Evolutionary conservation across 495 filamentous ascomycete species (phyloP), one percentile per base, ranked within the genome.

Genomic region (Talaromyces borbonicus): DNA sequence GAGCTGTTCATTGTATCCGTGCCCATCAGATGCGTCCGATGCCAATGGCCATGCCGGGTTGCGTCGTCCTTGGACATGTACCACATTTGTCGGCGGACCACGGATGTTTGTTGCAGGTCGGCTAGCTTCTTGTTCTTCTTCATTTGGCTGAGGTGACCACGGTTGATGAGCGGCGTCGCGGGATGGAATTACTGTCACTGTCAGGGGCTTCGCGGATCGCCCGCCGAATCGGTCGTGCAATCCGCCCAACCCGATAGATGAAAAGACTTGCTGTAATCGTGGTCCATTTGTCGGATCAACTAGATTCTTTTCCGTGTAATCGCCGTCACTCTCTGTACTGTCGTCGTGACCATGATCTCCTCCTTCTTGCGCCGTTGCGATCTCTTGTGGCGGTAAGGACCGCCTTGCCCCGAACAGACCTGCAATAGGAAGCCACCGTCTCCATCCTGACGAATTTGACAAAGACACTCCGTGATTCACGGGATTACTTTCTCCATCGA

Each of bases 131-230:
- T 9, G 16, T 4, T 42, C 33, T 22, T 52, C 46, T 15, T 53
- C 56, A 25, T 56, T 57, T 48, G 51, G 51, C 29, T 66, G 56
- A 14, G 63, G 68, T 23, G 60, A 68, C 69, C 67, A 71, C 16
- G 63, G 65, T 11, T 69, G 60, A 31, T 69, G 67, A 19, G 61
- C 62, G 9, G 79, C 68, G 4, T 75, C 74, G 35, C 79, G 78
- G 2, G 83, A 80, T 0, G 83, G 83, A 37, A 87, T 83, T 20
- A 84, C 67, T 6, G 79, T 84, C 18, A 85, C 71, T 1, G 80
- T 79, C 6, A 84, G 53, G 5, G 57, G 60, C 1, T 65, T 57
- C 27, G 61, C 52, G 4, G 43, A 31, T 22, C 30, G 27, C 5
- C 19, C 12, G 14, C 30, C 43, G 18, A 16, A 47, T 52, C 22